Percentiles rank a stretch among this genome's conserved stretches.
phyloP scores from a whole-genome alignment of 768 basidiomycete genomes.

The Fomitopsis pulvina region DNA sequence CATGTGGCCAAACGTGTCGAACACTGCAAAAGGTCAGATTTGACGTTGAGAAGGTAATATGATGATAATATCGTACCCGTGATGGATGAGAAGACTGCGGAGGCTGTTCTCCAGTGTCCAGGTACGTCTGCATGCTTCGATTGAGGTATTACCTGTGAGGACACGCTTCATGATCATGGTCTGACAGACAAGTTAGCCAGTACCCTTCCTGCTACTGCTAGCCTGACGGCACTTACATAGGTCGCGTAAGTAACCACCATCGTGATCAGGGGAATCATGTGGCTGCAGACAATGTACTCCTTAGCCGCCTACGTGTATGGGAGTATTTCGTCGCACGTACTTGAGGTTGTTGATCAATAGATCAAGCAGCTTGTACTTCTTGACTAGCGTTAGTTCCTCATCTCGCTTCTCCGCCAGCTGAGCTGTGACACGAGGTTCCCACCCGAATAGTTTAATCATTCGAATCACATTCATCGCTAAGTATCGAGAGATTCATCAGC shows the following conservation, averaged over 20 bases:
- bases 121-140: background rate
- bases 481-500: constrained; percentile 1
- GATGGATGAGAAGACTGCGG: constrained; percentile 34
- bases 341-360: constrained; percentile 39
- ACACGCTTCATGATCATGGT: constrained; percentile 33
- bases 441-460: constrained; percentile 42
- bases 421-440: constrained; percentile 40
- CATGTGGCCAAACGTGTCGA: constrained; percentile 52
- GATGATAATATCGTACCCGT: constrained; percentile 15
- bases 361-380: constrained; percentile 44
- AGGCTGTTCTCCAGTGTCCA: constrained; percentile 18
- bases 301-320: background rate
- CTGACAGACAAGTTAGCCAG: constrained; percentile 8
- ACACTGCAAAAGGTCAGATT: constrained; percentile 35
- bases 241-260: constrained; percentile 62
- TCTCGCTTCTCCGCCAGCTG: constrained; percentile 52
- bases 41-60: background rate
- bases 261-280: constrained; percentile 53
- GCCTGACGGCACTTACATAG: constrained; percentile 35
- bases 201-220: background rate
- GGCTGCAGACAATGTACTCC: constrained; percentile 28
- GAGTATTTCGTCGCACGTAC: constrained; percentile 24
- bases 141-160: constrained; percentile 23
- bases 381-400: constrained; percentile 51
- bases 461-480: constrained; percentile 28